A percentile compares a stretch with the other conserved stretches of the same genome.
Evolutionary conservation across 805 yeast species (phyloP).

Genomic region (Candida quercuum): DNA sequence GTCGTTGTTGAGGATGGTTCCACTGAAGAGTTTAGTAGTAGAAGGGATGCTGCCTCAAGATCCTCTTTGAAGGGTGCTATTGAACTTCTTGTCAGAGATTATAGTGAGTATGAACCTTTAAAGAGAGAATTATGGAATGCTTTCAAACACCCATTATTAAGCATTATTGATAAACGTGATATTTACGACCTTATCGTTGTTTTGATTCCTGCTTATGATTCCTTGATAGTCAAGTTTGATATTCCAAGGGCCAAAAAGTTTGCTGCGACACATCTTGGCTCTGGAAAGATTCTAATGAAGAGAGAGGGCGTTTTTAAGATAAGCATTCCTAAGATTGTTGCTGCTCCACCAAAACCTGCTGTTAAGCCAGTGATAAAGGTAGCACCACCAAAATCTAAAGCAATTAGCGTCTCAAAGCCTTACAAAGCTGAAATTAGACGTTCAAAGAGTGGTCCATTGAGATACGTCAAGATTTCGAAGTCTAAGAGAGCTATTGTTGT

Average conservation of each 20-base stretch:
- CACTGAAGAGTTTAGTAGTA: slow-evolving; percentile 36
- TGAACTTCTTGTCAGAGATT: slow-evolving; percentile 56
- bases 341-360: slow-evolving; percentile 1
- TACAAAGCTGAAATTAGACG: slow-evolving; percentile 18
- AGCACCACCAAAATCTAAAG: neutral
- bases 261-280: slow-evolving; percentile 49
- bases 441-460: slow-evolving; percentile 24
- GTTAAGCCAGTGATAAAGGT: slow-evolving; percentile 3
- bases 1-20: slow-evolving; percentile 55
- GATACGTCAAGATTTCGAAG: slow-evolving; percentile 38
- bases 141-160: slow-evolving; percentile 54
- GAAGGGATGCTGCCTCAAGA: slow-evolving; percentile 64
- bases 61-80: slow-evolving; percentile 61
- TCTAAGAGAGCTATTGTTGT: slow-evolving; percentile 30
- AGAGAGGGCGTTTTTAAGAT: slow-evolving; percentile 38
- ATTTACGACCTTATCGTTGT: slow-evolving; percentile 63
- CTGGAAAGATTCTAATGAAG: slow-evolving; percentile 51
- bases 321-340: slow-evolving; percentile 12
- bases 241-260: slow-evolving; percentile 67
- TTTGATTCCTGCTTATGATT: slow-evolving; percentile 55
- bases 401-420: neutral
- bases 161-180: slow-evolving; percentile 53
- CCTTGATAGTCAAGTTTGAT: slow-evolving; percentile 55
- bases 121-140: slow-evolving; percentile 61
- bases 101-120: slow-evolving; percentile 50